Evolutionary conservation across 1,284 basidiomycete genomes (phyloP).

Genomic region (Austropuccinia psidii): DNA sequence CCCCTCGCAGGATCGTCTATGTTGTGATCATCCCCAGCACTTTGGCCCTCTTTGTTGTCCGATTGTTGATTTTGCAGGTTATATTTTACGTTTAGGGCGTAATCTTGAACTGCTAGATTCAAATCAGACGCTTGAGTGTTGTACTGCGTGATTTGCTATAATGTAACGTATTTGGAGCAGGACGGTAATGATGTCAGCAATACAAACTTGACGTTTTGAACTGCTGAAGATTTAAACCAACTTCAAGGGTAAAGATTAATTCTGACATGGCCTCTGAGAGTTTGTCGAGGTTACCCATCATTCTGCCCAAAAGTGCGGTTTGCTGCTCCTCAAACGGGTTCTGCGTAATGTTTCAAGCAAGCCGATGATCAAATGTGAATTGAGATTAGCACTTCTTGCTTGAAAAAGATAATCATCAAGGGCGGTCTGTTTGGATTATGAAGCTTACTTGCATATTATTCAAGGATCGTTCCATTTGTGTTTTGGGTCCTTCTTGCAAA

Average conservation of each 20-base stretch:
- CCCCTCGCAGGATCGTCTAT: too few species aligned
- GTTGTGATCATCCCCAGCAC: too few species aligned
- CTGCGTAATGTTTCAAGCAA: too few species aligned
- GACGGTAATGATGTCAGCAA: too few species aligned
- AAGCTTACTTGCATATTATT: too few species aligned
- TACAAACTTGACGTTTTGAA: not conserved
- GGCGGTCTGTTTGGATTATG: too few species aligned
- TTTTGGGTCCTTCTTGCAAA: too few species aligned
- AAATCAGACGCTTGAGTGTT: conserved; percentile 27
- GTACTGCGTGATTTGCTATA: conserved; percentile 20
- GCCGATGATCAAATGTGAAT: conserved; percentile 17
- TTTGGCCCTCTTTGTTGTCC: too few species aligned
- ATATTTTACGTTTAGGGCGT: conserved; percentile 34
- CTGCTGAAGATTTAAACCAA: conserved; percentile 6
- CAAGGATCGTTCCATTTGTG: too few species aligned
- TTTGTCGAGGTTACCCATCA: conserved; percentile 41
- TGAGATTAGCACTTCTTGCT: too few species aligned
- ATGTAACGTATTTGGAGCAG: too few species aligned
- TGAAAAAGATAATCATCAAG: too few species aligned
- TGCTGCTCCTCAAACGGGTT: conserved; percentile 41
- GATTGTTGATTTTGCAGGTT: conserved; percentile 27
- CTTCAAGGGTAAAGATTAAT: conserved; percentile 38
- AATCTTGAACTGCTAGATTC: conserved; percentile 30
- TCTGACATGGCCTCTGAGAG: conserved; percentile 41
- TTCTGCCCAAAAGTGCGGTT: conserved; percentile 37